A percentile compares a stretch with the other conserved stretches of the same genome.
Conservation (phyloP, 345 rosid genomes). For the Lumnitzera littorea region DNA sequence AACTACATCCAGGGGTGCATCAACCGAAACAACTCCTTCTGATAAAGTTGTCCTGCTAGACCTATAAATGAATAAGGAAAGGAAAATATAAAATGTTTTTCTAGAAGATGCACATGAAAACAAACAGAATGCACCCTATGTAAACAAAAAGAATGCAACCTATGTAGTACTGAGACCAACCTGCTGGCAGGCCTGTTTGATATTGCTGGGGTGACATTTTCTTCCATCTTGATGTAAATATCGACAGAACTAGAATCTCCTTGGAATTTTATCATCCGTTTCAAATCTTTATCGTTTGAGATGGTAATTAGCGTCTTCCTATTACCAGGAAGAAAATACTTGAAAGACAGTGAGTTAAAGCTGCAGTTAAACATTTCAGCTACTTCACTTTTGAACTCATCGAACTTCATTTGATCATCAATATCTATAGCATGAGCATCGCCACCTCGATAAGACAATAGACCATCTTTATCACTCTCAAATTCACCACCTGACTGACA, state of each 20-base stretch:
- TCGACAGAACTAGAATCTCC: slow-evolving; percentile 45
- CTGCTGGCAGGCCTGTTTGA: slow-evolving; percentile 86
- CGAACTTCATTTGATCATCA: slow-evolving; percentile 38
- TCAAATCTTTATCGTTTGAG: slow-evolving; percentile 61
- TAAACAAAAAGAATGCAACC: neutral
- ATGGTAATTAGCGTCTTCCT: slow-evolving; percentile 70
- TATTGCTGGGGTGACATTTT: slow-evolving; percentile 41
- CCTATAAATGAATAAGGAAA: slow-evolving; percentile 26
- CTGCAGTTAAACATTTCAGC: slow-evolving; percentile 57
- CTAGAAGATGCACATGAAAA: neutral
- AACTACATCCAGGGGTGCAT: slow-evolving; percentile 32
- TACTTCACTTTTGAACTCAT: slow-evolving; percentile 55
- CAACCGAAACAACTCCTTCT: slow-evolving; percentile 49
- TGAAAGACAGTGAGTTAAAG: slow-evolving; percentile 38
- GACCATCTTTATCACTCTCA: slow-evolving; percentile 36
- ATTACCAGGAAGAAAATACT: slow-evolving; percentile 86
- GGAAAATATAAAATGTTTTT: slow-evolving; percentile 2
- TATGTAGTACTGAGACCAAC: slow-evolving; percentile 27
- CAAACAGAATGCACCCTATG: neutral
- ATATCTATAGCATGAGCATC: slow-evolving; percentile 66
- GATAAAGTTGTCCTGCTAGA: slow-evolving; percentile 89
- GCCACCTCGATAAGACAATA: slow-evolving; percentile 47
- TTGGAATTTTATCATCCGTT: slow-evolving; percentile 60
- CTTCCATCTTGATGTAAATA: slow-evolving; percentile 57
- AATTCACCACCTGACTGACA: slow-evolving; percentile 68